Evolutionary conservation across 2,329 filamentous ascomycete genomes (phyloP).

Genomic region (Aspergillus sp.): DNA sequence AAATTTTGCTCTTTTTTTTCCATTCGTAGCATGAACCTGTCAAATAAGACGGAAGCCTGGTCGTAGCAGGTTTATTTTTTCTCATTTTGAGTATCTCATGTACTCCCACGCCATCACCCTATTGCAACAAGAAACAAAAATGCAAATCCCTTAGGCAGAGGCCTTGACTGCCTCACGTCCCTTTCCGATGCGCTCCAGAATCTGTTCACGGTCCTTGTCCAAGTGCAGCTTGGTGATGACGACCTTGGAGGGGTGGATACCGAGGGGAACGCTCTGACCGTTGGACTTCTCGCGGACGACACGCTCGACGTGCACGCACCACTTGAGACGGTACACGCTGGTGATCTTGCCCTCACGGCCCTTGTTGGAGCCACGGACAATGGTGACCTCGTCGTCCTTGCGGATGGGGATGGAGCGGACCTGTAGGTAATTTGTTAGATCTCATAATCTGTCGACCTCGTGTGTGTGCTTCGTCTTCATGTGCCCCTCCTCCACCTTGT

Average conservation of each 20-base stretch:
- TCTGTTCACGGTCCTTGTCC: slow-evolving; percentile 50
- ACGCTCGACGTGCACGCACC: slow-evolving; percentile 94
- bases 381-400: slow-evolving; percentile 93
- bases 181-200: slow-evolving; percentile 44
- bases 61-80: slow-evolving; percentile 13
- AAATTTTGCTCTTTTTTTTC: slow-evolving; percentile 5
- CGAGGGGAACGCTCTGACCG: slow-evolving; percentile 90
- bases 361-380: slow-evolving; percentile 92
- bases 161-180: slow-evolving; percentile 30
- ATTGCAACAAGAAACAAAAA: slow-evolving; percentile 43
- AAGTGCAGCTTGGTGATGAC: slow-evolving; percentile 99
- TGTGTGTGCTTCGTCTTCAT: slow-evolving; percentile 1
- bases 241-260: slow-evolving; percentile 93
- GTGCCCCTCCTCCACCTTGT: neutral
- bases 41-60: slow-evolving; percentile 7
- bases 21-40: slow-evolving; percentile 16
- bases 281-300: slow-evolving; percentile 96
- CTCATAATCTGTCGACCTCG: slow-evolving; percentile 8
- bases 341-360: slow-evolving; percentile 98
- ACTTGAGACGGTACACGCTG: slow-evolving; percentile 97
- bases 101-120: slow-evolving; percentile 12
- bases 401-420: slow-evolving; percentile 94
- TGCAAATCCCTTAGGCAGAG: slow-evolving; percentile 5
- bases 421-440: slow-evolving; percentile 40
- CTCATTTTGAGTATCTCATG: slow-evolving; percentile 13